Evolutionary conservation across 2,329 filamentous ascomycete species (phyloP).

Genomic region (Shiraia bambusicola): DNA sequence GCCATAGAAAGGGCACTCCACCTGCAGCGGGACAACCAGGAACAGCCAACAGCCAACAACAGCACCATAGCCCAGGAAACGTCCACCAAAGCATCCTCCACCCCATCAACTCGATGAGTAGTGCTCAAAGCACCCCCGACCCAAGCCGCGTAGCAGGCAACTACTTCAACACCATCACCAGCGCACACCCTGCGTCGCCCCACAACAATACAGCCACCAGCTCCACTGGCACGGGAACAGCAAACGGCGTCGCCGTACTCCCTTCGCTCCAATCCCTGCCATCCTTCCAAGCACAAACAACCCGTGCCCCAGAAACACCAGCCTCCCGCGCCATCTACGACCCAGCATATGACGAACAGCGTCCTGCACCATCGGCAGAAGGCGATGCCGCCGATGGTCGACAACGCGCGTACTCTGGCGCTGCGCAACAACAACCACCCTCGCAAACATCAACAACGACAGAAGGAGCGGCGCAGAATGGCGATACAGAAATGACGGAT

Average conservation of each 20-base stretch:
- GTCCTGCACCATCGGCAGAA: conserved; percentile 21
- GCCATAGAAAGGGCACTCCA: conserved; percentile 52
- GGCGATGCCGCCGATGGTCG: conserved; percentile 20
- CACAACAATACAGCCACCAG: conserved; percentile 14
- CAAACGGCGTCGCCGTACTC: conserved; percentile 29
- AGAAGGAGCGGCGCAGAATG: conserved; percentile 35
- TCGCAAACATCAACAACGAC: conserved; percentile 16
- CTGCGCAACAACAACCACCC: conserved; percentile 1
- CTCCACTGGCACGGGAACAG: too few relatives aligned
- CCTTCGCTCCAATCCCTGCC: conserved; percentile 31
- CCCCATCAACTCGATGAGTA: conserved; percentile 35
- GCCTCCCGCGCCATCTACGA: conserved; percentile 34
- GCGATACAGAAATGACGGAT: conserved; percentile 47
- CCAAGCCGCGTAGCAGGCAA: conserved; percentile 30
- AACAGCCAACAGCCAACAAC: conserved; percentile 1
- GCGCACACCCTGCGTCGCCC: conserved; percentile 27
- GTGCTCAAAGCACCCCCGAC: conserved; percentile 44
- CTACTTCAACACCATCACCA: conserved; percentile 33
- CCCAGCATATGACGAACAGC: conserved; percentile 36
- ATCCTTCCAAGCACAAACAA: conserved; percentile 25
- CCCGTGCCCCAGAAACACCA: conserved; percentile 6
- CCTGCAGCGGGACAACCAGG: conserved; percentile 14
- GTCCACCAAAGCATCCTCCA: conserved; percentile 23
- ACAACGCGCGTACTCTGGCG: conserved; percentile 32
- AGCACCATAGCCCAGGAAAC: conserved; percentile 14